Evolutionary conservation across 495 filamentous ascomycete species (phyloP).

Genomic region (Penicillium maclennaniae): DNA sequence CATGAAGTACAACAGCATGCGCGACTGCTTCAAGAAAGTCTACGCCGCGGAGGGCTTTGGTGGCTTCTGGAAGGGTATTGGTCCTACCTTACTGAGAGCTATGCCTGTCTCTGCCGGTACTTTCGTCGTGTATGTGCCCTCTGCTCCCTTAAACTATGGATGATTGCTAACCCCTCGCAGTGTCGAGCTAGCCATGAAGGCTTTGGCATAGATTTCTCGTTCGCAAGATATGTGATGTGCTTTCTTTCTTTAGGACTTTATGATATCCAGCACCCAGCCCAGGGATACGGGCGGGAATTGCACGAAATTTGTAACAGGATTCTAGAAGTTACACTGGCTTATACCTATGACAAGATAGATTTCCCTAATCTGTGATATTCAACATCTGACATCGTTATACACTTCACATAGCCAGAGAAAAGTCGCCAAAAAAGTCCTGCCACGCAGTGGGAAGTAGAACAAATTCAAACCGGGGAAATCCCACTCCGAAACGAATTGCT

Average conservation of each 20-base stretch:
- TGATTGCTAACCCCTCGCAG: constrained; percentile 19
- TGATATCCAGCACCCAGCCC: constrained; percentile 33
- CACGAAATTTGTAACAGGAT: constrained; percentile 23
- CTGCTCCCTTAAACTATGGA: neutral
- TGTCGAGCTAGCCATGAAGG: constrained; percentile 47
- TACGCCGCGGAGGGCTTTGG: constrained; percentile 69
- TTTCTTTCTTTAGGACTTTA: constrained; percentile 16
- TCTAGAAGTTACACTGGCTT: constrained; percentile 14
- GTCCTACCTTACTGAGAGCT: constrained; percentile 87
- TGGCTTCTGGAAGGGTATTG: constrained; percentile 96
- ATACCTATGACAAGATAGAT: constrained; percentile 5
- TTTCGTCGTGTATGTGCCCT: constrained; percentile 66
- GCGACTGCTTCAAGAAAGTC: constrained; percentile 84
- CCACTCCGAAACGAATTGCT: constrained; percentile 52
- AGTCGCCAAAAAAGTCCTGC: constrained; percentile 44
- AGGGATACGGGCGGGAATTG: constrained; percentile 13
- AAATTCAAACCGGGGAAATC: constrained; percentile 52
- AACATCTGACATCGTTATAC: neutral
- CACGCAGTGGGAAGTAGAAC: constrained; percentile 46
- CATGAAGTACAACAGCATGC: constrained; percentile 74
- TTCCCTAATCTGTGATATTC: neutral
- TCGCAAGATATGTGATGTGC: constrained; percentile 14
- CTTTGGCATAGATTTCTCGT: constrained; percentile 32
- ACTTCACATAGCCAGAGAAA: constrained; percentile 30
- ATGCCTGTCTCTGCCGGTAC: constrained; percentile 98